Conservation (phyloP, 2,329 filamentous ascomycete genomes). For the Claviceps monticola region DNA sequence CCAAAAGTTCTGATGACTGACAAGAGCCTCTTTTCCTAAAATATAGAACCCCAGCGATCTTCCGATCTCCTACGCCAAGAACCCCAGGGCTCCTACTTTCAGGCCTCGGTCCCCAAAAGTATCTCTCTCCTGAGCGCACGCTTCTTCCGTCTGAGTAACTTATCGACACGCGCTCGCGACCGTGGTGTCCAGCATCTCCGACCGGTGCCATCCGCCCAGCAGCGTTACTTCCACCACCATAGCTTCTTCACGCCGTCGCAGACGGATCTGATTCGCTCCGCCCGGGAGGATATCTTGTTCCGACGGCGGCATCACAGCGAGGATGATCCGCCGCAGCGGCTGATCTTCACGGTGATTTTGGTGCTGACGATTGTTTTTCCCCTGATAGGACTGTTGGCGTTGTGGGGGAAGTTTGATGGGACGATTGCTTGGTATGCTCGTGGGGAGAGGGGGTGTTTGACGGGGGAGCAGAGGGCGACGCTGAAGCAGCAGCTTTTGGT, state of each 20-base stretch:
- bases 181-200: not conserved
- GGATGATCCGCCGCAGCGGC: conserved; percentile 17
- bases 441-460: conserved; percentile 29
- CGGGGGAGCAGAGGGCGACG: conserved; percentile 15
- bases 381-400: conserved; percentile 30
- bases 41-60: conserved; percentile 1
- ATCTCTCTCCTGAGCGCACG: conserved; percentile 7
- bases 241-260: conserved; percentile 17
- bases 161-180: conserved; percentile 11
- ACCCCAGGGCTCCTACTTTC: conserved; percentile 5
- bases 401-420: conserved; percentile 29
- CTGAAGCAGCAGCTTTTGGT: conserved; percentile 24
- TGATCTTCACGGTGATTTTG: conserved; percentile 26
- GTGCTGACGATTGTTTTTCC: conserved; percentile 29
- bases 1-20: not conserved
- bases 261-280: conserved; percentile 17
- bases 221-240: conserved; percentile 6
- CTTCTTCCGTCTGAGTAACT: conserved; percentile 12
- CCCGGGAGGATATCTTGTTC: conserved; percentile 16
- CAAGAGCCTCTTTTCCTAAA: not conserved
- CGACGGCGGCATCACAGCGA: conserved; percentile 15
- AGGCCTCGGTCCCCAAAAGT: conserved; percentile 5
- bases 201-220: not conserved
- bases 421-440: conserved; percentile 34
- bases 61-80: conserved; percentile 3